Conservation (phyloP, 169 alveolate species). For the Amoebophrya sp. region DNA sequence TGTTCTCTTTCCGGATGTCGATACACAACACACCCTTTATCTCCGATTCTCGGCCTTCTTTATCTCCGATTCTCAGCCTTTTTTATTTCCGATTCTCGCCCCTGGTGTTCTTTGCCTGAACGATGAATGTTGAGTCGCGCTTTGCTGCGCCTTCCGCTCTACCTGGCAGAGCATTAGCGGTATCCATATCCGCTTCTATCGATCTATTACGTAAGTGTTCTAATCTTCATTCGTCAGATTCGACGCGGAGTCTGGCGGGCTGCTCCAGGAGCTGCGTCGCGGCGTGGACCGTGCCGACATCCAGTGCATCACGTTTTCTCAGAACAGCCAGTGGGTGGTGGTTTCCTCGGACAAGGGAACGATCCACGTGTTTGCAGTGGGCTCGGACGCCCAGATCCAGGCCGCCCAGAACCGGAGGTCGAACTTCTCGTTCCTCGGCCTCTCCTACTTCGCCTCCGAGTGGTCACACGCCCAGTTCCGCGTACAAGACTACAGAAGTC, state of each 20-base stretch:
- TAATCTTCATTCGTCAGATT: background rate
- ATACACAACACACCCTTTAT: too few relatives aligned
- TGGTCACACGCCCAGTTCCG: background rate
- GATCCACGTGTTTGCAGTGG: background rate
- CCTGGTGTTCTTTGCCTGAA: too few relatives aligned
- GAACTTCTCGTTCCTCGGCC: background rate
- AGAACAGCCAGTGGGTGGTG: background rate
- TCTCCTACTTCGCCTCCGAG: background rate
- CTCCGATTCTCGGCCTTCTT: too few relatives aligned
- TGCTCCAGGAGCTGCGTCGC: background rate
- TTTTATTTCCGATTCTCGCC: too few relatives aligned
- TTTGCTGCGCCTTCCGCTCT: too few relatives aligned
- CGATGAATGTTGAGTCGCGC: too few relatives aligned
- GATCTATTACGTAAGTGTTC: too few relatives aligned
- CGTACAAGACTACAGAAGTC: background rate
- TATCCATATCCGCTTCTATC: too few relatives aligned
- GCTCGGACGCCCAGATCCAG: background rate
- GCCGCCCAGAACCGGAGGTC: background rate
- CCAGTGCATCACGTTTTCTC: background rate
- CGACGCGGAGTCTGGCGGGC: background rate
- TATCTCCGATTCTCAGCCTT: too few relatives aligned
- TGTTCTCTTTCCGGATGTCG: too few relatives aligned
- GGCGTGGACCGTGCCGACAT: background rate
- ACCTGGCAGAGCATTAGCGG: too few relatives aligned
- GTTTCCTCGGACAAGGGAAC: background rate